These are phyloP conservation scores for Bacterosira constricta DNA, from an alignment of 108 stramenopile species.

Conservation along the genomic window DNA sequence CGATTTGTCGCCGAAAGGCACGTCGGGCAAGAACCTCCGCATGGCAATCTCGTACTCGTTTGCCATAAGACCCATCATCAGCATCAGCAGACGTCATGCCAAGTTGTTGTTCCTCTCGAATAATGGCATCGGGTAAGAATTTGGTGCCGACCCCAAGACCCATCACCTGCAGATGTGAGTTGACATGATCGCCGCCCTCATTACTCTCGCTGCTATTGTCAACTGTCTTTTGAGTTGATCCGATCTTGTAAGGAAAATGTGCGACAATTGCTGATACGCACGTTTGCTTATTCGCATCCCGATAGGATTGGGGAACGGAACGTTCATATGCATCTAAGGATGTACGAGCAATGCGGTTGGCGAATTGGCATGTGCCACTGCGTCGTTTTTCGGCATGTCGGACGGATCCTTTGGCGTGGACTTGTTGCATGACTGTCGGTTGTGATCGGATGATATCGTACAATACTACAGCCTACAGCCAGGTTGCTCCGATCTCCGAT, in stretches of 20 bases:
- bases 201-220: conserved; percentile 10
- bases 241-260: too few relatives aligned
- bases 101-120: conserved; percentile 41
- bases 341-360: conserved; percentile 74
- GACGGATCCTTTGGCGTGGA: conserved; percentile 45
- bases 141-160: conserved; percentile 88
- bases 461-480: too few relatives aligned
- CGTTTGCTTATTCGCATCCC: conserved; percentile 60
- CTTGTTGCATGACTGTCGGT: not conserved
- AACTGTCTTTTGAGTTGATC: not conserved
- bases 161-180: conserved; percentile 48
- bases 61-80: conserved; percentile 54
- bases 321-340: conserved; percentile 63
- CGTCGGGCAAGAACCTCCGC: conserved; percentile 86
- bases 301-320: conserved; percentile 47
- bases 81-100: not conserved
- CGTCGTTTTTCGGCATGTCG: conserved; percentile 85
- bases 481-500: too few relatives aligned
- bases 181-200: not conserved
- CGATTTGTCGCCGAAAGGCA: conserved; percentile 72
- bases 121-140: conserved; percentile 60
- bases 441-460: too few relatives aligned
- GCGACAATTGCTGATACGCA: conserved; percentile 83
- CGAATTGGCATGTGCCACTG: conserved; percentile 74
- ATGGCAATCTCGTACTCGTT: conserved; percentile 77